Evolutionary conservation across 306 rosid genomes (phyloP).

Genomic region (Prinsepia uniflora): DNA sequence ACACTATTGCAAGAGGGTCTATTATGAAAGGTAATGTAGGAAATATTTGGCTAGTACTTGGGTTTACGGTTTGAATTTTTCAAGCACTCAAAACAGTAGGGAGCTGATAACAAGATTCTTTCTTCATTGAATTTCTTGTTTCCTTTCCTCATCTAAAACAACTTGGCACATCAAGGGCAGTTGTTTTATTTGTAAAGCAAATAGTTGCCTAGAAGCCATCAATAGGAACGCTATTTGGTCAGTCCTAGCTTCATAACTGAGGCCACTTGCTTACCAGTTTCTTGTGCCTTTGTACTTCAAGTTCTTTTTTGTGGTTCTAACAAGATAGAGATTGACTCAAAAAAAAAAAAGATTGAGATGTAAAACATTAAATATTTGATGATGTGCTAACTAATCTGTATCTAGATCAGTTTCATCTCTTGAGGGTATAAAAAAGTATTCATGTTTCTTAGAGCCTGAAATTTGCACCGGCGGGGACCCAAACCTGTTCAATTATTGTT

Average conservation of each 20-base stretch:
- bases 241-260: not conserved
- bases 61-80: slow-evolving; percentile 2
- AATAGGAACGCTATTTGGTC: slow-evolving; percentile 1
- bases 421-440: no score
- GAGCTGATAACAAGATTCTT: slow-evolving; percentile 12
- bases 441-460: not conserved
- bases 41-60: no score
- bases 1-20: no score
- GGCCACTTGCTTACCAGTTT: slow-evolving; percentile 1
- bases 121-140: slow-evolving; percentile 10
- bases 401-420: not conserved
- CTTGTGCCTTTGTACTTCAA: not conserved
- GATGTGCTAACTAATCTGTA: not conserved
- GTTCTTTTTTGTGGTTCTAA: slow-evolving; percentile 8
- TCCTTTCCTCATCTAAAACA: slow-evolving; percentile 16
- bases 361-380: not conserved
- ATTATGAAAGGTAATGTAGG: no score
- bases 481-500: slow-evolving; percentile 2
- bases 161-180: slow-evolving; percentile 3
- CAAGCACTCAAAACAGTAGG: slow-evolving; percentile 9
- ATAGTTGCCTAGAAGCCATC: slow-evolving; percentile 8
- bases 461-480: not conserved
- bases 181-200: slow-evolving; percentile 15
- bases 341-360: no score
- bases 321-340: not conserved